Percentiles rank a stretch among this genome's conserved stretches.
phyloP scores from a whole-genome alignment of 345 rosid genomes.

The Mercurialis annua region DNA sequence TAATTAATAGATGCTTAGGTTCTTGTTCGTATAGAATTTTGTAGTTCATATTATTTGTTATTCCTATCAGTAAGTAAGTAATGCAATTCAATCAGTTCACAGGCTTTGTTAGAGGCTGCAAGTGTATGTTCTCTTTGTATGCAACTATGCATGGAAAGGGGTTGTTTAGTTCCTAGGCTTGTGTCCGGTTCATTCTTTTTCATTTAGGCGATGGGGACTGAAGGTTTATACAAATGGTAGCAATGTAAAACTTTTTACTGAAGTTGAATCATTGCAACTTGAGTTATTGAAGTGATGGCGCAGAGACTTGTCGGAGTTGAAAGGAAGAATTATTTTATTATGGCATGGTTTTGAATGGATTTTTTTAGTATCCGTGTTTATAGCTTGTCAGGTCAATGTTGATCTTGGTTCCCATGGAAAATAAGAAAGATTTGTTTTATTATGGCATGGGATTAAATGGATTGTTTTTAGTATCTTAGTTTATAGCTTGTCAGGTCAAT shows the following conservation, averaged over 20 bases:
- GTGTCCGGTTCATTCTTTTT: not conserved
- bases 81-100: not conserved
- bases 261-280: not conserved
- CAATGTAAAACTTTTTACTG: not conserved
- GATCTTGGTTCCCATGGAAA: not conserved
- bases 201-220: not conserved
- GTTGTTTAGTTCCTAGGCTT: not conserved
- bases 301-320: not conserved
- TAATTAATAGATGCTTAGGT: too few relatives aligned
- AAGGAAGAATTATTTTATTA: not conserved
- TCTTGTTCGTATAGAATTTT: not conserved
- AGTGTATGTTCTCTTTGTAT: not conserved
- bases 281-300: not conserved
- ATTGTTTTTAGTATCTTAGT: too few relatives aligned
- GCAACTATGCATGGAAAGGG: not conserved
- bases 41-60: not conserved
- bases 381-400: not conserved
- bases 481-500: not conserved
- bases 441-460: too few relatives aligned
- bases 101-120: not conserved
- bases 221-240: not conserved
- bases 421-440: too few relatives aligned
- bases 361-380: not conserved
- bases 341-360: constrained; percentile 1
- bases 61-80: not conserved